A percentile compares a stretch with the other conserved stretches of the same genome.
These are phyloP conservation scores for Nannizzia gypsea DNA, from an alignment of 2,329 filamentous ascomycete genomes.

Conservation along the genomic window DNA sequence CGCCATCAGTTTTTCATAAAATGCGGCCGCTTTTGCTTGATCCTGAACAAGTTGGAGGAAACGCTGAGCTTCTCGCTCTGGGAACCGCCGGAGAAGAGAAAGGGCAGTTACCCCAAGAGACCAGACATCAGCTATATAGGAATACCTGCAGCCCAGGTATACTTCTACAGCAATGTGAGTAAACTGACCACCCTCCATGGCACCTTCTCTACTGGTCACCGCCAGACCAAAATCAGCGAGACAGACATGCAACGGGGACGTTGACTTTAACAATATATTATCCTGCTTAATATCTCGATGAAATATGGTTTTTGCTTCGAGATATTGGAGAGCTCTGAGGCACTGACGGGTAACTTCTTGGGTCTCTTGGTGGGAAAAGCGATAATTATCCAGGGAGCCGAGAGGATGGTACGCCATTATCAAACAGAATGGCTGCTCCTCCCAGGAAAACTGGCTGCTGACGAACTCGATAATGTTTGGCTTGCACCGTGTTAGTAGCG, in stretches of 20 bases:
- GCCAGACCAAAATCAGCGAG: slow-evolving; percentile 10
- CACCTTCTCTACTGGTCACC: neutral
- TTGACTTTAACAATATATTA: slow-evolving; percentile 9
- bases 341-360: neutral
- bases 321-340: slow-evolving; percentile 5
- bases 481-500: neutral
- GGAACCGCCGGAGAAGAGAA: neutral
- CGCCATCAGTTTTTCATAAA: neutral
- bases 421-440: neutral
- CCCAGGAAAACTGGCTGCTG: neutral
- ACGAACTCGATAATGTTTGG: neutral
- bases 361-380: slow-evolving; percentile 31
- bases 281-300: slow-evolving; percentile 11
- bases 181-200: neutral
- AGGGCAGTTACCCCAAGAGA: slow-evolving; percentile 9
- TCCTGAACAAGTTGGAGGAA: neutral
- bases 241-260: neutral
- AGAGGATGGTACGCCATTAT: slow-evolving; percentile 7
- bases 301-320: slow-evolving; percentile 2
- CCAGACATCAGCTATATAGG: slow-evolving; percentile 9
- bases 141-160: neutral
- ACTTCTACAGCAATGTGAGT: slow-evolving; percentile 7
- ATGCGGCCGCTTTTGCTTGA: neutral
- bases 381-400: neutral
- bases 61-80: neutral